phyloP scores from a whole-genome alignment of 352 stramenopile genomes.

The Phytophthora sojae region DNA sequence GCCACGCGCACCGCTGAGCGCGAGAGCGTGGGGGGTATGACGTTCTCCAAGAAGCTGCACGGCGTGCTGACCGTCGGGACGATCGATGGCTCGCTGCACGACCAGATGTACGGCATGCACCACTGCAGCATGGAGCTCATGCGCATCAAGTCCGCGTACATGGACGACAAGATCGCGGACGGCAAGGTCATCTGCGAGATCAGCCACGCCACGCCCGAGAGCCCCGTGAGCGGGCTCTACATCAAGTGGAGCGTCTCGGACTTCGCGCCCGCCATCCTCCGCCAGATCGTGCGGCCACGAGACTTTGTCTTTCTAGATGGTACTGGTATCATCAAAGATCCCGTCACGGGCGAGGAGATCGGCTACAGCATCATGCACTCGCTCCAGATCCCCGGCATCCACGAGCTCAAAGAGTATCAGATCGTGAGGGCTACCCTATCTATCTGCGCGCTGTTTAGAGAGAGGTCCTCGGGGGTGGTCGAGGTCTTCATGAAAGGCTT shows the following conservation, averaged over 20 bases:
- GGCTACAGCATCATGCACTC: constrained; percentile 67
- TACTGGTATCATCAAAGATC: constrained; percentile 45
- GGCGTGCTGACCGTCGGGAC: constrained; percentile 36
- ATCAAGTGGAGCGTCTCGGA: constrained; percentile 71
- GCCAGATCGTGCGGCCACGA: constrained; percentile 48
- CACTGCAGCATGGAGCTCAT: constrained; percentile 57
- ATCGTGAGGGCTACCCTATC: constrained; percentile 52
- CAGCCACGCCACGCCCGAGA: constrained; percentile 34
- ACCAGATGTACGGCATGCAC: constrained; percentile 69
- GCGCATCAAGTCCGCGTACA: constrained; percentile 63
- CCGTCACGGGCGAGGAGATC: constrained; percentile 43
- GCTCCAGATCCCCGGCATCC: constrained; percentile 46
- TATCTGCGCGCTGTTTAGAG: constrained; percentile 42
- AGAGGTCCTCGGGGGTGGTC: constrained; percentile 32
- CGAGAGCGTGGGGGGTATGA: constrained; percentile 42
- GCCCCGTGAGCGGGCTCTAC: constrained; percentile 60
- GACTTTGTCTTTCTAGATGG: constrained; percentile 70
- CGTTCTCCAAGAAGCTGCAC: constrained; percentile 41
- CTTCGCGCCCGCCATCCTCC: constrained; percentile 30
- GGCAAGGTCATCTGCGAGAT: constrained; percentile 52
- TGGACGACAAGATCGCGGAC: constrained; percentile 59
- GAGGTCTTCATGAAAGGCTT: constrained; percentile 53
- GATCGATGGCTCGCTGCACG: constrained; percentile 51
- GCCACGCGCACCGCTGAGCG: constrained; percentile 15
- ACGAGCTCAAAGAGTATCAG: constrained; percentile 42